phyloP scores from a whole-genome alignment of 768 basidiomycete species.

The Calocybe cyanea region DNA sequence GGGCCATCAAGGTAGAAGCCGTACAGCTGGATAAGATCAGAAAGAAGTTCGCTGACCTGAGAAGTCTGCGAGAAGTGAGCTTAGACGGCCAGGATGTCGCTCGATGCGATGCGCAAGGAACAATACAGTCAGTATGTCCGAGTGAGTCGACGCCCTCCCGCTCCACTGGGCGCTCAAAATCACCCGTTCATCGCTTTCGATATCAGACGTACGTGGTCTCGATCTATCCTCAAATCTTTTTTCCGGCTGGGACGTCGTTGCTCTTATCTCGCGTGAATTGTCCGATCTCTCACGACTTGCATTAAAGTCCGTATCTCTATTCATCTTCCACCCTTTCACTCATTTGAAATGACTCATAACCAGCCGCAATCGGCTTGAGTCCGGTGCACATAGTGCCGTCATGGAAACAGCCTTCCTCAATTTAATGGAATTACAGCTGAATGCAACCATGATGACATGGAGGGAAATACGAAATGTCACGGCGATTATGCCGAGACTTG shows the following conservation, averaged over 20 bases:
- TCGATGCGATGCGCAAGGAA: conserved; percentile 41
- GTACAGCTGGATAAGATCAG: conserved; percentile 79
- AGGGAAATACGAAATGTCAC: conserved; percentile 52
- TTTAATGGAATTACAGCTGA: conserved; percentile 69
- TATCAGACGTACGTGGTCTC: conserved; percentile 67
- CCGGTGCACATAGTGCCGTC: conserved; percentile 26
- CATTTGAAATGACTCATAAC: conserved; percentile 4
- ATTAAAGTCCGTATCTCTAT: conserved; percentile 63
- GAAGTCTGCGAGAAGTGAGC: conserved; percentile 72
- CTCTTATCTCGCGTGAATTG: conserved; percentile 59
- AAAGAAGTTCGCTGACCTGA: conserved; percentile 61
- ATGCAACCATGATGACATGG: conserved; percentile 72
- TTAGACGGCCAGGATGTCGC: conserved; percentile 68
- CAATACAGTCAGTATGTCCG: conserved; percentile 56
- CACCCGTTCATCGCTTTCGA: conserved; percentile 8
- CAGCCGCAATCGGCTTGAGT: conserved; percentile 67
- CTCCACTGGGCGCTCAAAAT: not conserved
- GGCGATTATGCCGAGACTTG: conserved; percentile 49
- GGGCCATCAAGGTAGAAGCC: conserved; percentile 83
- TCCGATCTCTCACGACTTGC: conserved; percentile 59
- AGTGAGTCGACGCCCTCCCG: conserved; percentile 46
- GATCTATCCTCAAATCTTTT: conserved; percentile 80
- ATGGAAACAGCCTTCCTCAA: conserved; percentile 42
- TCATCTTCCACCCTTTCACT: conserved; percentile 12
- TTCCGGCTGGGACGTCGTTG: conserved; percentile 65